Percentiles rank a stretch among this genome's conserved stretches.
Conservation (phyloP, 768 basidiomycete species). For the Psilocybe cubensis region DNA sequence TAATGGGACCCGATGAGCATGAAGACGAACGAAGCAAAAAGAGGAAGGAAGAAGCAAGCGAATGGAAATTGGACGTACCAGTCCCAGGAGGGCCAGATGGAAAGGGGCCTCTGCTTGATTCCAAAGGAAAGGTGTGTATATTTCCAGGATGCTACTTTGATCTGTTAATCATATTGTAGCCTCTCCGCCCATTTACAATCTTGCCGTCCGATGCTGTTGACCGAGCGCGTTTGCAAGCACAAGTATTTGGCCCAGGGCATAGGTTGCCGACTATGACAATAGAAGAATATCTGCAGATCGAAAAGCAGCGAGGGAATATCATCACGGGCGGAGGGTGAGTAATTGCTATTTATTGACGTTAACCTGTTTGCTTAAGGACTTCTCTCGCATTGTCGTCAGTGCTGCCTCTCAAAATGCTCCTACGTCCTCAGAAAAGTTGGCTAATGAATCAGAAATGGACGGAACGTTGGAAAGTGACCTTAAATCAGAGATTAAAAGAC, state of each 20-base stretch:
- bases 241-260: conserved; percentile 86
- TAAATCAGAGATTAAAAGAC: conserved; percentile 75
- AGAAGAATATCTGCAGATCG: conserved; percentile 92
- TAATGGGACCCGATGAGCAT: conserved; percentile 24
- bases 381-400: conserved; percentile 41
- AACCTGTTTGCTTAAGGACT: conserved; percentile 5
- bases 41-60: conserved; percentile 49
- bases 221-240: conserved; percentile 70
- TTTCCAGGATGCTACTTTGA: background rate
- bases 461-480: conserved; percentile 70
- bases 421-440: conserved; percentile 79
- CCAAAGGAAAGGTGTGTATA: conserved; percentile 68
- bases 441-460: conserved; percentile 82
- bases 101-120: conserved; percentile 71
- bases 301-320: conserved; percentile 82
- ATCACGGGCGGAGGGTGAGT: conserved; percentile 86
- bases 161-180: too few relatives aligned
- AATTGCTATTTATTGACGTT: background rate
- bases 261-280: conserved; percentile 94
- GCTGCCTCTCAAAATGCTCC: conserved; percentile 65
- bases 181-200: conserved; percentile 91
- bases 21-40: conserved; percentile 43
- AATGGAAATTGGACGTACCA: conserved; percentile 76
- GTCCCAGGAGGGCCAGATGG: conserved; percentile 45
- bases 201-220: conserved; percentile 72